phyloP scores from a whole-genome alignment of 2,329 filamentous ascomycete species.

The Xylaria sp. region DNA sequence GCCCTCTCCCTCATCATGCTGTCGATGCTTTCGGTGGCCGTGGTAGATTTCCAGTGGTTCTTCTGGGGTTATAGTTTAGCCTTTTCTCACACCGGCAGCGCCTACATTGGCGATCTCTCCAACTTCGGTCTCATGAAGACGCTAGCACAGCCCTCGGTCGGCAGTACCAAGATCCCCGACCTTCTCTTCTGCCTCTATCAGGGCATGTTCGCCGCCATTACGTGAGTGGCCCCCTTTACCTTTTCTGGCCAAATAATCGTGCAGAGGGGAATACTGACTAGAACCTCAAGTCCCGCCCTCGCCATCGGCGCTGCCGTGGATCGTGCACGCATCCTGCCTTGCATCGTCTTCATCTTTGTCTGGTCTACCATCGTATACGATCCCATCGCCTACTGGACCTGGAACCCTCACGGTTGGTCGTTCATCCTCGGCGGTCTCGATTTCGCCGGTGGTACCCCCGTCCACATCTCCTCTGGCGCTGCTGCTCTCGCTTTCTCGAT shows the following conservation, averaged over 20 bases:
- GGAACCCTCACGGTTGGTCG: conserved; percentile 79
- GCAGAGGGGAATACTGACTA: conserved; percentile 4
- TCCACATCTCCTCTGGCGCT: conserved; percentile 78
- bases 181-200: conserved; percentile 87
- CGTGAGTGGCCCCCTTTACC: conserved; percentile 66
- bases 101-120: conserved; percentile 80
- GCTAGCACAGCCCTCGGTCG: conserved; percentile 78
- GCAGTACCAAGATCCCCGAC: conserved; percentile 77
- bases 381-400: conserved; percentile 80
- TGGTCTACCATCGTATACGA: conserved; percentile 79
- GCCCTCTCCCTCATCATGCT: conserved; percentile 88
- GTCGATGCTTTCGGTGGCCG: conserved; percentile 80
- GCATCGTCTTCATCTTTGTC: conserved; percentile 73
- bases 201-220: conserved; percentile 90
- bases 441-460: conserved; percentile 79
- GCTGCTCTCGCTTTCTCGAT: conserved; percentile 78
- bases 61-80: conserved; percentile 92
- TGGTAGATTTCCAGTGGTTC: conserved; percentile 92
- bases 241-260: not conserved
- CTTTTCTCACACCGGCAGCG: conserved; percentile 82
- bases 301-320: conserved; percentile 70
- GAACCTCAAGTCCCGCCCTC: conserved; percentile 58
- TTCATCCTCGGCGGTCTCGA: conserved; percentile 75
- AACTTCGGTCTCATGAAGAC: conserved; percentile 87
- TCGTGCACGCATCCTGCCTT: conserved; percentile 69